Conservation (phyloP, 1,139 yeast genomes). For the Sugiyamaella neomexicana region DNA sequence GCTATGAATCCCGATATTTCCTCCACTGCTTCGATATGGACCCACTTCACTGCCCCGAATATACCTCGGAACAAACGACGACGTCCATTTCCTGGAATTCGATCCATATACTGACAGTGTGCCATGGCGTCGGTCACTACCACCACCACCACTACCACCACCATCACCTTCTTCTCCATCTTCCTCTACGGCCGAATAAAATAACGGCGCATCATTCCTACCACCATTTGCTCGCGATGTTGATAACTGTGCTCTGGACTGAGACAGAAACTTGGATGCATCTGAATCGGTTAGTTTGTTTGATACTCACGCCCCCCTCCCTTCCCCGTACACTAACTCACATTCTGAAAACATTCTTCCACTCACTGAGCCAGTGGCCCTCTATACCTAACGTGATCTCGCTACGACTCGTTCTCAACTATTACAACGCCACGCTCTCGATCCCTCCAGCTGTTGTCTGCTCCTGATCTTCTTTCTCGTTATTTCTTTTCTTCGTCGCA, state of each 20-base stretch:
- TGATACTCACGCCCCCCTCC: neutral
- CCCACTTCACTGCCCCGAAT: slow-evolving; percentile 8
- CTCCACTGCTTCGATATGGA: slow-evolving; percentile 14
- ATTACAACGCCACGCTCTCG: neutral
- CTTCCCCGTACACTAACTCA: slow-evolving; percentile 24
- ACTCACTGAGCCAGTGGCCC: too few relatives aligned
- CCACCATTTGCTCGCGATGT: slow-evolving; percentile 1
- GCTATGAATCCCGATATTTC: slow-evolving; percentile 16
- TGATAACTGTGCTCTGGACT: slow-evolving; percentile 37
- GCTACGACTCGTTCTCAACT: neutral
- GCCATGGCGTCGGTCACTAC: neutral
- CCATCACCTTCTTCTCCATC: slow-evolving; percentile 27
- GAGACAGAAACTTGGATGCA: slow-evolving; percentile 44
- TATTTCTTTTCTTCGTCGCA: neutral
- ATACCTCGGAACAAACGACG: slow-evolving; percentile 29
- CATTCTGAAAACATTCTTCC: slow-evolving; percentile 36
- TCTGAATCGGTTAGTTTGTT: slow-evolving; percentile 28
- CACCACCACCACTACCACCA: slow-evolving; percentile 14
- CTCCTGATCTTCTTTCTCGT: neutral
- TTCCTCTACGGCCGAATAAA: slow-evolving; percentile 35
- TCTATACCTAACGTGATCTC: too few relatives aligned
- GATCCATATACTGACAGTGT: slow-evolving; percentile 28
- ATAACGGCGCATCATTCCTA: slow-evolving; percentile 36
- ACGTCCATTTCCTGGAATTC: slow-evolving; percentile 21
- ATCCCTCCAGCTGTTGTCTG: neutral